These are phyloP conservation scores for Xylaria sp. DNA, from an alignment of 2,329 filamentous ascomycete species.

Conservation along the genomic window DNA sequence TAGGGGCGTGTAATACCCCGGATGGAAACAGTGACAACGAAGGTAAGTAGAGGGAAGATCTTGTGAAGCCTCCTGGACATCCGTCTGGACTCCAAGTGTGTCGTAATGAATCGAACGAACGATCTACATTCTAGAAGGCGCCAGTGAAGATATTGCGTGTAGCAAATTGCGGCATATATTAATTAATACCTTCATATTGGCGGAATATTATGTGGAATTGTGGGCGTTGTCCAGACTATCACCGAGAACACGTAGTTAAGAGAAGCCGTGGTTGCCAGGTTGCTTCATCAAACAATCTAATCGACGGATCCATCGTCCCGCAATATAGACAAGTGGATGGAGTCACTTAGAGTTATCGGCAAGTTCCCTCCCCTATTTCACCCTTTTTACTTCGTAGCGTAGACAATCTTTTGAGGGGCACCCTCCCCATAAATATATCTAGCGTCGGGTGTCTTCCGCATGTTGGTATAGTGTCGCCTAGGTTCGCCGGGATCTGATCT, in stretches of 20 bases:
- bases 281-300: neutral
- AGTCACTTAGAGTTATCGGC: conserved; percentile 14
- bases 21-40: neutral
- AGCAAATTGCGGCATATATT: neutral
- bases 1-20: neutral
- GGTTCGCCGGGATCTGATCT: neutral
- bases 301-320: conserved; percentile 3
- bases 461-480: neutral
- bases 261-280: neutral
- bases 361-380: neutral
- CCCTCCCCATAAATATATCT: conserved; percentile 6
- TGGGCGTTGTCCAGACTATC: neutral
- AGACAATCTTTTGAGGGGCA: conserved; percentile 14
- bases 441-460: conserved; percentile 1
- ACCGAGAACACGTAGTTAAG: neutral
- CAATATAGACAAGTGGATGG: conserved; percentile 5
- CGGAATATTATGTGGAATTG: neutral
- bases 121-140: neutral
- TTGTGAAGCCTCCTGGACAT: conserved; percentile 23
- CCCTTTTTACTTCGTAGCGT: neutral
- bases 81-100: neutral
- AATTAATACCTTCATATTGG: neutral
- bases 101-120: neutral
- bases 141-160: neutral
- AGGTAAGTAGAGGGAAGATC: neutral